phyloP scores from a whole-genome alignment of 495 filamentous ascomycete species.

The Penicillium herquei region DNA sequence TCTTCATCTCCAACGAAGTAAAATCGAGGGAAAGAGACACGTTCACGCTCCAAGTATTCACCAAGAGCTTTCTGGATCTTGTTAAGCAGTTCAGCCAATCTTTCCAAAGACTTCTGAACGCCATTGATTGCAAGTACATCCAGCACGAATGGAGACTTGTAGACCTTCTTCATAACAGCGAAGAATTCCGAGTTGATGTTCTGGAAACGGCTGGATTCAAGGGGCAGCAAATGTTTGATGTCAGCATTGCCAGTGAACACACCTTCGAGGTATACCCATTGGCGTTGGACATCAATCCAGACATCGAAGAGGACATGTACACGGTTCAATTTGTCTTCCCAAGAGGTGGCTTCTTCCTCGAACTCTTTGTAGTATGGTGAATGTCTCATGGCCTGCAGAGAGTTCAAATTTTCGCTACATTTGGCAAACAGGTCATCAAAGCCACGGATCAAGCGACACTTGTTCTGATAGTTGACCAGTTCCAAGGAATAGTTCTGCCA shows the following conservation, averaged over 20 bases:
- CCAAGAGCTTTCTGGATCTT: slow-evolving; percentile 99
- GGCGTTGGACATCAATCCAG: slow-evolving; percentile 98
- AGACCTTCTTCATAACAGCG: slow-evolving; percentile 96
- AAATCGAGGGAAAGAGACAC: slow-evolving; percentile 95
- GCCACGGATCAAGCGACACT: slow-evolving; percentile 92
- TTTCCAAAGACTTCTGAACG: slow-evolving; percentile 92
- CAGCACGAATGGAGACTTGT: slow-evolving; percentile 88
- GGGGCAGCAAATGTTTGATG: slow-evolving; percentile 95
- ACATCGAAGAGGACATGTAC: slow-evolving; percentile 98
- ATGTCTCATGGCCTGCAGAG: slow-evolving; percentile 96
- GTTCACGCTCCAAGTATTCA: slow-evolving; percentile 96
- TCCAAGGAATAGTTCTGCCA: slow-evolving; percentile 95
- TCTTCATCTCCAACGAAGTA: slow-evolving; percentile 99
- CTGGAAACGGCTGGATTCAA: slow-evolving; percentile 93
- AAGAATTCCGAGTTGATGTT: slow-evolving; percentile 99
- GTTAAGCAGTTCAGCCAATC: slow-evolving; percentile 90
- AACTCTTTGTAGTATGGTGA: slow-evolving; percentile 99
- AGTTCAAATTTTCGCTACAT: slow-evolving; percentile 96
- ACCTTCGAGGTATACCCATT: slow-evolving; percentile 99
- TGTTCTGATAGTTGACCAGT: slow-evolving; percentile 94
- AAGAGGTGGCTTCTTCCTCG: slow-evolving; percentile 90
- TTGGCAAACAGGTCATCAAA: slow-evolving; percentile 99
- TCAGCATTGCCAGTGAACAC: slow-evolving; percentile 98
- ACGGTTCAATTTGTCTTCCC: slow-evolving; percentile 98
- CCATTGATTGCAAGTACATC: slow-evolving; percentile 94